Percentiles rank a stretch among this genome's conserved stretches.
These are phyloP conservation scores for Mariannaea sp. DNA, from an alignment of 2,329 filamentous ascomycete species.

Conservation along the genomic window DNA sequence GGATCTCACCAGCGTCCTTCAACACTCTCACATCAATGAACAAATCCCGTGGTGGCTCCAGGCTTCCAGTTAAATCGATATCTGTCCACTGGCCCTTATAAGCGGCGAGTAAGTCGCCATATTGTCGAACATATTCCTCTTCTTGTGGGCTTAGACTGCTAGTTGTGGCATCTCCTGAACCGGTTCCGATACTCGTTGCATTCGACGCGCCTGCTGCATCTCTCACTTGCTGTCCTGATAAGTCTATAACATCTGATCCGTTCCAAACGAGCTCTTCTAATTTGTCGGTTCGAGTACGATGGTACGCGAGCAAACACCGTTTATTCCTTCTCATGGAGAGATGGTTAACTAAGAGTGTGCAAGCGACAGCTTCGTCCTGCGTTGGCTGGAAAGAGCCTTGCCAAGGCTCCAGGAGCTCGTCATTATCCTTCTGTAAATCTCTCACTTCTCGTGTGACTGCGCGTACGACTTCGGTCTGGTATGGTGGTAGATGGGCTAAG, in stretches of 20 bases:
- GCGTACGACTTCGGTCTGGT: conserved; percentile 90
- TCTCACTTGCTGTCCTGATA: conserved; percentile 60
- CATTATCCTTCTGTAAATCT: conserved; percentile 86
- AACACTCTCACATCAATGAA: conserved; percentile 97
- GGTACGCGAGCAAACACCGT: conserved; percentile 91
- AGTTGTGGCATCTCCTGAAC: conserved; percentile 56
- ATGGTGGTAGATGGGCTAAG: conserved; percentile 83
- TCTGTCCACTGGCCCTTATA: conserved; percentile 99
- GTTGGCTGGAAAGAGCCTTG: conserved; percentile 84
- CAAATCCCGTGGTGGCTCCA: conserved; percentile 92
- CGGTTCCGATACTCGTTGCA: conserved; percentile 38
- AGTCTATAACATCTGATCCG: conserved; percentile 80
- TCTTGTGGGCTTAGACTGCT: conserved; percentile 93
- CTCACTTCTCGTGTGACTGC: conserved; percentile 88
- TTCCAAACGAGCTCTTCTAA: conserved; percentile 94
- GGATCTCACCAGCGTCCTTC: conserved; percentile 96
- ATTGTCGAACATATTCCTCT: conserved; percentile 92
- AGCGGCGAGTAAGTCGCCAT: conserved; percentile 88
- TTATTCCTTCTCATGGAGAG: conserved; percentile 96
- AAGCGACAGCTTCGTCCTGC: conserved; percentile 81
- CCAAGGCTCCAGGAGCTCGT: conserved; percentile 78
- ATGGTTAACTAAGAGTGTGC: conserved; percentile 89
- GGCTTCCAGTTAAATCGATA: conserved; percentile 89
- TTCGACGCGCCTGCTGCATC: conserved; percentile 43
- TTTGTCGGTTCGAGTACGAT: conserved; percentile 86